Base-by-base conservation (phyloP, 495 filamentous ascomycete species). In the Penicillium subrubescens region DNA sequence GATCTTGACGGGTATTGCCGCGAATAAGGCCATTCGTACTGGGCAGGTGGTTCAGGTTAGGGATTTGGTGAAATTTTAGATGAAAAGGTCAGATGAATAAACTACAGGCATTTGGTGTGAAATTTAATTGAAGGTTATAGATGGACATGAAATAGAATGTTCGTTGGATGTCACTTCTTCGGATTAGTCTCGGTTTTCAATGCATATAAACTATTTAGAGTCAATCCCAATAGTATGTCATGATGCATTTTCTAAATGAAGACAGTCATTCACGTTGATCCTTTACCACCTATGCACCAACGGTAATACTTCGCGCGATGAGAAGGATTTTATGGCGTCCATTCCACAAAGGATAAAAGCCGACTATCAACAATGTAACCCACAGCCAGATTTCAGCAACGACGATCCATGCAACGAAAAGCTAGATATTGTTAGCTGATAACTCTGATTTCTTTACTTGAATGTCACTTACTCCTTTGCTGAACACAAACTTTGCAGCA, bases 1-100 rank as follows among this genome's bases (percentile, higher is more conserved):
- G 6, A 86, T 88, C 48, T 39, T 86, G 63, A 86, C 83, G 0
- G 85, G 84, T 0, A 84, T 88, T 64, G 84, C 82, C 29, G 84
- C 84, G 7, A 88, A 87, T 61, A 74, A 71, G 69, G 84, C 84
- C 6, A 83, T 87, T 37, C 77, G 79, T 1, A 86, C 80, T 52
- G 84, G 83, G 0, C 77, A 75, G 44, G 55, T 72, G 11, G 72
- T 77, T 19, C 65, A 71, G 8, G 71, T 75, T 1, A 62, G 71
- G 44, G 73, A 75, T 56, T 25, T 75, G 15, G 63, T 75, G 11
- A 37, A 67, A 34, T 62, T 74, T 17, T 73, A 61, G 27, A 23
- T 33, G 0, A 11, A 35, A 14, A 55, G 29, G 21, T 17, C 50
- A 29, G 35, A 15, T 17, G 23, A 27, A 51, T 51, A 51, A 23